A percentile compares a stretch with the other conserved stretches of the same genome.
Evolutionary conservation across 2,329 filamentous ascomycete genomes (phyloP).

Genomic region (Pestalotiopsis sp.): DNA sequence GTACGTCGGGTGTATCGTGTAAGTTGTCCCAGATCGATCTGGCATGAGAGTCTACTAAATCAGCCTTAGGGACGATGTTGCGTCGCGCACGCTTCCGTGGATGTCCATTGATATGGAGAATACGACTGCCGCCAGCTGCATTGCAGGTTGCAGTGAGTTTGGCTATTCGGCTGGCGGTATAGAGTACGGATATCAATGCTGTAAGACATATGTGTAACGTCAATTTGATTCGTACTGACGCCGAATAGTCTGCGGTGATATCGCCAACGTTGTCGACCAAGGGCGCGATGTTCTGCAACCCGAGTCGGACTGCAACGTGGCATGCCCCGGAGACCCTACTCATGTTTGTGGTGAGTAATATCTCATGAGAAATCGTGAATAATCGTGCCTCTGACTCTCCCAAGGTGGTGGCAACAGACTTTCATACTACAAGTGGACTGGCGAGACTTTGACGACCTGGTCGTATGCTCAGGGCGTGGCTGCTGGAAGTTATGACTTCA

Average conservation of each 20-base stretch:
- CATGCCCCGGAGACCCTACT: slow-evolving; percentile 36
- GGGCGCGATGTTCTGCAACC: slow-evolving; percentile 27
- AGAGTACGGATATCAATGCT: slow-evolving; percentile 45
- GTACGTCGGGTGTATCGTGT: slow-evolving; percentile 25
- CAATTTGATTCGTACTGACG: neutral
- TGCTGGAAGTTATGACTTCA: slow-evolving; percentile 54
- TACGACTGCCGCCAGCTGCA: slow-evolving; percentile 42
- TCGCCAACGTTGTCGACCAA: slow-evolving; percentile 25
- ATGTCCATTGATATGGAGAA: slow-evolving; percentile 40
- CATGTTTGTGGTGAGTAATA: slow-evolving; percentile 36
- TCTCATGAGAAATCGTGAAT: neutral
- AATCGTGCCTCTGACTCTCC: neutral
- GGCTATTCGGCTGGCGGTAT: slow-evolving; percentile 46
- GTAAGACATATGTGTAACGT: slow-evolving; percentile 20
- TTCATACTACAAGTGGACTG: slow-evolving; percentile 52
- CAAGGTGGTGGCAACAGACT: slow-evolving; percentile 42
- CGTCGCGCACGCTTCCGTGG: slow-evolving; percentile 35
- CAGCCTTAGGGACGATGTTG: slow-evolving; percentile 22
- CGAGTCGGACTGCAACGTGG: slow-evolving; percentile 40
- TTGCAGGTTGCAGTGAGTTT: slow-evolving; percentile 40
- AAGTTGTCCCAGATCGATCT: slow-evolving; percentile 1
- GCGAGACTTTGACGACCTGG: slow-evolving; percentile 49
- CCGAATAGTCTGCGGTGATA: slow-evolving; percentile 37
- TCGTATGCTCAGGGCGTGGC: slow-evolving; percentile 47
- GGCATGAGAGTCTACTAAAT: neutral